Base-by-base conservation (phyloP, 2,329 filamentous ascomycete genomes). In the Sphaceloma murrayae region DNA sequence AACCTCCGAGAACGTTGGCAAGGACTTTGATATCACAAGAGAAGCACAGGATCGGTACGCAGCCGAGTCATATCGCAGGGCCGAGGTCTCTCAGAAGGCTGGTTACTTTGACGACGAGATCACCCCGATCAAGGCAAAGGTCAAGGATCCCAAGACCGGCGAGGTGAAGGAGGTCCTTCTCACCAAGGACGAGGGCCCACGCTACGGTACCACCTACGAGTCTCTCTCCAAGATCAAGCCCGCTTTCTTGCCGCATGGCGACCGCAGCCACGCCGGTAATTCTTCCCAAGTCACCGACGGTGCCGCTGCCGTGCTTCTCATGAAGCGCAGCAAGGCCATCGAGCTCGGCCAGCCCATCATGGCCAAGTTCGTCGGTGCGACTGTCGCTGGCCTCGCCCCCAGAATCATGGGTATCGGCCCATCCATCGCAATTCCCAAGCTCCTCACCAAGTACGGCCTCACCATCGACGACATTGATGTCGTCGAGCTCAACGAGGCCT, bases 331-430 rank as follows among this genome's bases (percentile, higher is more conserved):
- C 53, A 89, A 82, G 51, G 89, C 89, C 48, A 75, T 85, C 58
- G 79, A 83, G 65, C 78, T 95, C 33, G 82, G 83, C 52, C 85
- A 95, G 68, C 87, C 89, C 51, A 88, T 98, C 65, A 61, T 96
- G 50, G 91, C 82, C 66, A 98, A 98, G 67, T 96, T 87, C 62
- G 86, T 91, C 52, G 87, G 85, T 55, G 84, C 88, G 46, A 94
- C 88, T 8, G 80, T 94, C 31, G 84, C 88, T 29, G 91, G 91
- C 55, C 77, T 96, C 4, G 78, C 91, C 1, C 91, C 91, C 4
- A 77, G 91, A 52, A 87, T 98, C 67, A 98, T 98, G 91, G 91
- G 89, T 52, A 94, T 96, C 53, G 85, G 85, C 45, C 85, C 85
- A 26, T 78, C 78, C 32, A 65, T 77, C 52, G 77, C 76, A 14